A percentile compares a stretch with the other conserved stretches of the same genome.
These are phyloP conservation scores for Rhizopogon vulgaris DNA, from an alignment of 768 basidiomycete species.

Conservation along the genomic window DNA sequence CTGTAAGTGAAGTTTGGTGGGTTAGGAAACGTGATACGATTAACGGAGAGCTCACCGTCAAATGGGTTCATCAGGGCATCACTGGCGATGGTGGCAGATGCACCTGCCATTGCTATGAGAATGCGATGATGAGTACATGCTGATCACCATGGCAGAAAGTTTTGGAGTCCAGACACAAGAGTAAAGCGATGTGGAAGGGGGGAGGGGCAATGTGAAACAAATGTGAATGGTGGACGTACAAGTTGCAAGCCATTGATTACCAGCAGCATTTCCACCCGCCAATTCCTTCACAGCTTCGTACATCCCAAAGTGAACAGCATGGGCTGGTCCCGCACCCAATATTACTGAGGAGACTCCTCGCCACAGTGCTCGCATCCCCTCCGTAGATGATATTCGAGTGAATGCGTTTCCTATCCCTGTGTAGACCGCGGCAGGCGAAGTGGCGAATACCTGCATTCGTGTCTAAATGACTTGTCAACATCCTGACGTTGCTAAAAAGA, in stretches of 20 bases:
- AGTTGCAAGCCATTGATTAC: constrained; percentile 83
- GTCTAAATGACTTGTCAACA: constrained; percentile 48
- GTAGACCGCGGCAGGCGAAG: constrained; percentile 82
- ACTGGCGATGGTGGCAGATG: constrained; percentile 87
- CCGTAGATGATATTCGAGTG: constrained; percentile 87
- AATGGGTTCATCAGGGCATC: constrained; percentile 99
- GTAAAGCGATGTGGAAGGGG: constrained; percentile 2
- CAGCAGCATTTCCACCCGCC: constrained; percentile 71
- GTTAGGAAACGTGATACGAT: constrained; percentile 2
- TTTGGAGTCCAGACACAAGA: neutral
- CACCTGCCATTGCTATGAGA: constrained; percentile 78
- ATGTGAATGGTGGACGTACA: constrained; percentile 45
- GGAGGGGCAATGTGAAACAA: neutral
- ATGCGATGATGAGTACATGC: constrained; percentile 8
- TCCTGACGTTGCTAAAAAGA: constrained; percentile 1
- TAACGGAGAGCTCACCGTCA: constrained; percentile 62
- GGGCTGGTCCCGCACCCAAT: constrained; percentile 94
- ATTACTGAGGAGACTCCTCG: constrained; percentile 94
- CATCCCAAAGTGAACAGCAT: constrained; percentile 95
- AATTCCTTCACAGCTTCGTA: constrained; percentile 94
- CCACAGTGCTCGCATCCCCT: constrained; percentile 90
- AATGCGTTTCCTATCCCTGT: constrained; percentile 88
- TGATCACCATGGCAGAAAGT: neutral
- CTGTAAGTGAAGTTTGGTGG: constrained; percentile 37
- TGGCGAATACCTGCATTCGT: constrained; percentile 96